Conservation (phyloP, 2,329 filamentous ascomycete genomes). For the Aureobasidium subglaciale region DNA sequence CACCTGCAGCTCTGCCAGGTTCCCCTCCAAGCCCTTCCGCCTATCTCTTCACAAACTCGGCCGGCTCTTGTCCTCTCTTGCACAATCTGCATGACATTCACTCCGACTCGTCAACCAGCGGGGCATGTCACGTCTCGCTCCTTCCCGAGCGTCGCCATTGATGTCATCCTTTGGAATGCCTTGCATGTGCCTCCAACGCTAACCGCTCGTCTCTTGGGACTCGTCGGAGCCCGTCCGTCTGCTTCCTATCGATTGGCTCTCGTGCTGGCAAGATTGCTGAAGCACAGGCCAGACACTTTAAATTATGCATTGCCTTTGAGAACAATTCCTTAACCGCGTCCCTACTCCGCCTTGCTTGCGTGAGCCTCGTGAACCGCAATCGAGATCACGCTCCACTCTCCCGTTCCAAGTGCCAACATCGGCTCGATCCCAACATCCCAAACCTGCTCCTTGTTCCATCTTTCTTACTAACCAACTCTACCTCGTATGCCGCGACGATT, state of each 20-base stretch:
- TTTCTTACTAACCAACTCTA: neutral
- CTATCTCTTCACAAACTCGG: conserved; percentile 6
- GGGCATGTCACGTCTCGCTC: conserved; percentile 13
- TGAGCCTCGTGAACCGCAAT: conserved; percentile 13
- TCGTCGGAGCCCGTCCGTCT: conserved; percentile 2
- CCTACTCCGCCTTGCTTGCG: conserved; percentile 12
- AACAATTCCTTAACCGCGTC: conserved; percentile 6
- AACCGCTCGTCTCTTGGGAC: neutral
- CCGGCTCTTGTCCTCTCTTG: neutral
- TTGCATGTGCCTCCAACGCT: conserved; percentile 13
- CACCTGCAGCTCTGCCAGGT: conserved; percentile 1
- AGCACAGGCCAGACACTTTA: conserved; percentile 12
- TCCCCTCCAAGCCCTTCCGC: neutral
- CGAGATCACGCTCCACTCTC: neutral
- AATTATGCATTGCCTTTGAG: conserved; percentile 13
- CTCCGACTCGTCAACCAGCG: conserved; percentile 9
- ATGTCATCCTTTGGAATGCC: conserved; percentile 11
- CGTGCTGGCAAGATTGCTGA: conserved; percentile 3
- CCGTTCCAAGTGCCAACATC: neutral
- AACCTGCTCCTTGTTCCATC: conserved; percentile 10
- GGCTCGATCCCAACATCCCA: conserved; percentile 5
- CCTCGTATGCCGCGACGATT: neutral
- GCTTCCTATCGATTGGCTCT: conserved; percentile 13
- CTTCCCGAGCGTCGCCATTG: conserved; percentile 13
- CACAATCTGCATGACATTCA: conserved; percentile 15